phyloP scores from a whole-genome alignment of 2,329 filamentous ascomycete species.

The Aplosporella prunicola region DNA sequence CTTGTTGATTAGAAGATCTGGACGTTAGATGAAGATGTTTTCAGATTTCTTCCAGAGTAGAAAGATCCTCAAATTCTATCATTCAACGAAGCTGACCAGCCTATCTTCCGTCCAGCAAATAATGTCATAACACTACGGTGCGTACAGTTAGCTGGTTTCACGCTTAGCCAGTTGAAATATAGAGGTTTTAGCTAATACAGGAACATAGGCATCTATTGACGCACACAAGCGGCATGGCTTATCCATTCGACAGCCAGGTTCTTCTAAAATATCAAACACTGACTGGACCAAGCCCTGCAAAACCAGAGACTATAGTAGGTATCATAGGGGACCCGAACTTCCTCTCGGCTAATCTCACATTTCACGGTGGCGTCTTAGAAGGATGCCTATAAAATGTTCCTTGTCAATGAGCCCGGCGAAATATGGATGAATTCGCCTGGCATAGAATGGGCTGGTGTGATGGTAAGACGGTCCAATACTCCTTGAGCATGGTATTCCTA shows the following conservation, averaged over 20 bases:
- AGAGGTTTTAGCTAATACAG: background rate
- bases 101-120: constrained; percentile 13
- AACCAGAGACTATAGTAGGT: background rate
- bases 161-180: too few species aligned
- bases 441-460: constrained; percentile 17
- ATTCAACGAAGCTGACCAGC: constrained; percentile 15
- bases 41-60: constrained; percentile 24
- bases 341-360: too few species aligned
- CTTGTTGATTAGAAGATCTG: constrained; percentile 26
- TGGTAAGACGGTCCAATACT: background rate
- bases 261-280: constrained; percentile 9
- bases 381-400: constrained; percentile 14
- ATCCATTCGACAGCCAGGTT: constrained; percentile 15
- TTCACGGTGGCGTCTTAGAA: too few species aligned
- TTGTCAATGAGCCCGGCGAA: constrained; percentile 20
- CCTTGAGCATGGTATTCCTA: too few species aligned
- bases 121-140: background rate
- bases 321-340: constrained; percentile 2
- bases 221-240: constrained; percentile 20
- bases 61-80: constrained; percentile 18
- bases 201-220: constrained; percentile 16
- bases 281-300: background rate
- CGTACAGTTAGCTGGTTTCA: too few species aligned
- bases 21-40: constrained; percentile 24
- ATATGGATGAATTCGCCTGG: constrained; percentile 17